Base-by-base conservation (phyloP, 2,329 filamentous ascomycete genomes). In the Colletotrichum camelliae region DNA sequence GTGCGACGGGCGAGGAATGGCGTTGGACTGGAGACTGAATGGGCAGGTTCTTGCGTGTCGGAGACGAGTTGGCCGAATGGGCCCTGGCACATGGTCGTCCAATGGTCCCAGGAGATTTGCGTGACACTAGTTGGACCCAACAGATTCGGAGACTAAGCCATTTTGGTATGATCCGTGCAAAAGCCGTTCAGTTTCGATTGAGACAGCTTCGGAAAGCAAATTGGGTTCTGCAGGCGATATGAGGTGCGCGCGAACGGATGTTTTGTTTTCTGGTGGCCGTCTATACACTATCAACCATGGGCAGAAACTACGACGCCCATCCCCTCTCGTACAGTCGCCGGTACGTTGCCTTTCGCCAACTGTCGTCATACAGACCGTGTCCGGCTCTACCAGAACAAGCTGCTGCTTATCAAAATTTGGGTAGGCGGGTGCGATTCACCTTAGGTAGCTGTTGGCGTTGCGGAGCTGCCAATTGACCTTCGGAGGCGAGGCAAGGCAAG, bases 51-150 rank as follows among this genome's bases (percentile, higher is more conserved):
- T 66, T 71, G 18, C 67, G 55, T 52, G 35, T 62, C 67, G 57
- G 67, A 60, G 35, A 62, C 39, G 16, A 55, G 69, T 57, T 43
- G 33, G n/a, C 9, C 35, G 31, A 57, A 58, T n/a, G 31, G 18
- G 64, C 66, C 66, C 31, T 68, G 37, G 35, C 57, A 55, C 69
- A 72, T 67, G 68, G 61, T 43, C 60, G 27, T 52, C 43, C 62
- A 60, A 72, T 58, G 31, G 31, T n/a, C 39, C n/a, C 39, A 37
- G 43, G 39, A n/a, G 27, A 9, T 35, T 52, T 27, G 64, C 73
- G 70, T 35, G 60, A 35, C 37, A 64, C 60, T 61, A 76, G 70
- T 66, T 67, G 27, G 65, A 62, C 74, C 70, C 70, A 76, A 76
- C 74, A 76, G 68, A 74, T 74, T 66, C 58, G 15, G 61, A 65